These are phyloP conservation scores for Sphaerulina populicola DNA, from an alignment of 2,329 filamentous ascomycete species.

Conservation along the genomic window DNA sequence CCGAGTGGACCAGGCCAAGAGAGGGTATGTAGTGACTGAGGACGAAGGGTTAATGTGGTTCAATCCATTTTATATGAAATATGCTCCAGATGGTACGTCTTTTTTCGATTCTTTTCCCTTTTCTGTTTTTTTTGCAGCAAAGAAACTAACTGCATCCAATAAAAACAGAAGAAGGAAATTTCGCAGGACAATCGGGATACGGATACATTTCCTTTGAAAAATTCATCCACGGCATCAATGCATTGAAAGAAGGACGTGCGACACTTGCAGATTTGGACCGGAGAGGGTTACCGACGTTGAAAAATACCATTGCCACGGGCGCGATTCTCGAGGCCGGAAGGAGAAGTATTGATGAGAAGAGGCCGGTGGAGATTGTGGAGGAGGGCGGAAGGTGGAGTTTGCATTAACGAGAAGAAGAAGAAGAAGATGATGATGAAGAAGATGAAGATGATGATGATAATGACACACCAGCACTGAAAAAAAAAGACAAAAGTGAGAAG, in stretches of 20 bases:
- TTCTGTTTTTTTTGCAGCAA: no score
- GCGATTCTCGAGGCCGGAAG: slow-evolving; percentile 84
- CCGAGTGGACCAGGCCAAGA: slow-evolving; percentile 83
- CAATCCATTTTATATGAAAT: slow-evolving; percentile 53
- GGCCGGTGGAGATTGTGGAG: slow-evolving; percentile 65
- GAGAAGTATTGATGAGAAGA: slow-evolving; percentile 71
- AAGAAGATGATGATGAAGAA: neutral
- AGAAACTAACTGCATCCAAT: no score
- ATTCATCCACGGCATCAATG: slow-evolving; percentile 78
- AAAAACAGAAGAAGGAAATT: slow-evolving; percentile 71
- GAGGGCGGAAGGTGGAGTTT: slow-evolving; percentile 61
- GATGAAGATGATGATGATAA: neutral
- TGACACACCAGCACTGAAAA: no score
- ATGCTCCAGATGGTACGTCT: slow-evolving; percentile 34
- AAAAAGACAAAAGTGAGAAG: neutral
- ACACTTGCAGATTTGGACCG: slow-evolving; percentile 69
- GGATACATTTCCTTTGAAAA: slow-evolving; percentile 94
- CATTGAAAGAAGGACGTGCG: slow-evolving; percentile 64
- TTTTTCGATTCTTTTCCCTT: no score
- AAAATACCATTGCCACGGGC: slow-evolving; percentile 83
- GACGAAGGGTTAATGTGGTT: slow-evolving; percentile 73
- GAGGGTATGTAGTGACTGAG: slow-evolving; percentile 89
- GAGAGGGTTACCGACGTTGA: slow-evolving; percentile 73
- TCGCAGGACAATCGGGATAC: slow-evolving; percentile 82
- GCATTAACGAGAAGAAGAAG: slow-evolving; percentile 34